phyloP scores from a whole-genome alignment of 1,139 yeast genomes.

The Hyphopichia burtonii region DNA sequence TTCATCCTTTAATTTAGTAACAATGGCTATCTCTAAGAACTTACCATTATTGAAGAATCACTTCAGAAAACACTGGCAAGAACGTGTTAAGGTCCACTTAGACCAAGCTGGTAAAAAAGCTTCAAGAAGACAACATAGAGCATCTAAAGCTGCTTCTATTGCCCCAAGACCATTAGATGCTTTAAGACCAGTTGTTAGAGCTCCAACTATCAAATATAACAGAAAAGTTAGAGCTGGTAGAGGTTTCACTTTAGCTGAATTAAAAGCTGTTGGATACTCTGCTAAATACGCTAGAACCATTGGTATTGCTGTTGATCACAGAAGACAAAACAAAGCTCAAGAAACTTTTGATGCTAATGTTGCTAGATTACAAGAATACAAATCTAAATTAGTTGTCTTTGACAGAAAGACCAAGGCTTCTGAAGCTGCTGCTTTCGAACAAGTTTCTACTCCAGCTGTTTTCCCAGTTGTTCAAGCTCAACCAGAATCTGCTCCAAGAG shows the following conservation, averaged over 20 bases:
- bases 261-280: conserved; percentile 96
- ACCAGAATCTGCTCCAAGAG: conserved; percentile 79
- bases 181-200: conserved; percentile 97
- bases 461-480: conserved; percentile 90
- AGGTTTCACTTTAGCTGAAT: conserved; percentile 98
- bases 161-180: conserved; percentile 98
- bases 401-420: conserved; percentile 81
- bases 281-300: conserved; percentile 96
- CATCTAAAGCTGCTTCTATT: conserved; percentile 87
- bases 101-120: conserved; percentile 99
- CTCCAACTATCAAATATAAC: conserved; percentile 98
- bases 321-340: conserved; percentile 98
- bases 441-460: conserved; percentile 74
- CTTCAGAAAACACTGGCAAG: conserved; percentile 99
- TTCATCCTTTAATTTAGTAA: conserved; percentile 10
- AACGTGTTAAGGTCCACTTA: conserved; percentile 98
- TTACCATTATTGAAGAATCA: conserved; percentile 95
- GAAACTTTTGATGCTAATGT: conserved; percentile 95
- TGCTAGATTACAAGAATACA: conserved; percentile 94
- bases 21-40: conserved; percentile 94
- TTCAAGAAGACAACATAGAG: conserved; percentile 94
- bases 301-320: conserved; percentile 99
- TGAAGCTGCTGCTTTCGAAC: conserved; percentile 71
- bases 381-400: conserved; percentile 91
- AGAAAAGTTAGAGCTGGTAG: conserved; percentile 99